Evolutionary conservation across 2,329 filamentous ascomycete genomes (phyloP).

Genomic region (Tolypocladium ophioglossoides): DNA sequence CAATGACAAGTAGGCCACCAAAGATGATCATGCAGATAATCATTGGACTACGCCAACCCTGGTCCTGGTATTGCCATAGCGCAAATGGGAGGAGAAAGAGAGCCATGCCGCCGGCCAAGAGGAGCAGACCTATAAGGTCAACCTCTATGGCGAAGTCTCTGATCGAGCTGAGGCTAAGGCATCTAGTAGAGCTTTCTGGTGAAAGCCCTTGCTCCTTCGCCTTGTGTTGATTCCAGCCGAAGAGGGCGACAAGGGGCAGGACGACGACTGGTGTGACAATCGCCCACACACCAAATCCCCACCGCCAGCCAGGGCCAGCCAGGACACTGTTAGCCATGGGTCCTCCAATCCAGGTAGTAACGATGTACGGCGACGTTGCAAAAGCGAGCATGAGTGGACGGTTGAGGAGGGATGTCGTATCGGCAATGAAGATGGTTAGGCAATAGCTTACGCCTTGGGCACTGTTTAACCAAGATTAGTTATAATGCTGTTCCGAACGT

Average conservation of each 20-base stretch:
- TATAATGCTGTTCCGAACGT: no score
- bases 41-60: slow-evolving; percentile 31
- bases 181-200: slow-evolving; percentile 26
- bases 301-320: slow-evolving; percentile 46
- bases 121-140: slow-evolving; percentile 38
- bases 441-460: slow-evolving; percentile 29
- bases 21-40: slow-evolving; percentile 42
- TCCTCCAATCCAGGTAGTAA: slow-evolving; percentile 53
- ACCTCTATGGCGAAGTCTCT: slow-evolving; percentile 46
- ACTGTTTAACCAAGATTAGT: slow-evolving; percentile 8
- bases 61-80: slow-evolving; percentile 26
- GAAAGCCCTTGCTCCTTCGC: slow-evolving; percentile 44
- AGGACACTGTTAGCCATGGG: slow-evolving; percentile 43
- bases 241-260: slow-evolving; percentile 43
- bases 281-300: slow-evolving; percentile 56
- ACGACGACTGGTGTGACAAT: slow-evolving; percentile 52
- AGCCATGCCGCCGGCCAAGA: slow-evolving; percentile 38
- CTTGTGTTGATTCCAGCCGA: slow-evolving; percentile 49
- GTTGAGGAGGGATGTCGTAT: slow-evolving; percentile 3
- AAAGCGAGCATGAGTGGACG: slow-evolving; percentile 50
- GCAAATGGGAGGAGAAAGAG: slow-evolving; percentile 50
- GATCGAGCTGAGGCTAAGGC: slow-evolving; percentile 29
- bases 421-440: slow-evolving; percentile 16
- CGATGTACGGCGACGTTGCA: slow-evolving; percentile 54
- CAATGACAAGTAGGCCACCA: slow-evolving; percentile 39